Conservation (phyloP, 306 rosid genomes). For the Fagus crenata region DNA sequence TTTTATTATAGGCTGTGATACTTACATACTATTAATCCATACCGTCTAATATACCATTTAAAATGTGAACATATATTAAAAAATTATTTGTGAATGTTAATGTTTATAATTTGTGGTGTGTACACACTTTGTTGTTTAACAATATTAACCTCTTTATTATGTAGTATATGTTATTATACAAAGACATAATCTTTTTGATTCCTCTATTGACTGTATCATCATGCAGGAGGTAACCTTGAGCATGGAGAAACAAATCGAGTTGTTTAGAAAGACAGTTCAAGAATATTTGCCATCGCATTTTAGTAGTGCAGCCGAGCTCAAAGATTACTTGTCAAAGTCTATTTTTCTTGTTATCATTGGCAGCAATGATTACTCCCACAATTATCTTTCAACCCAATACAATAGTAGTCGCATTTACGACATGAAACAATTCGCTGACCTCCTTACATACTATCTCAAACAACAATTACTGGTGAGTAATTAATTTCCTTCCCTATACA, state of each 20-base stretch:
- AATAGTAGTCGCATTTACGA: neutral
- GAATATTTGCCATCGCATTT: neutral
- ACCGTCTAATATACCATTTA: no score
- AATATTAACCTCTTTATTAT: no score
- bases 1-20: no score
- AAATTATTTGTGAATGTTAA: no score
- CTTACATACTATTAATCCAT: no score
- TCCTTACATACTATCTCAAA: neutral
- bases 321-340: neutral
- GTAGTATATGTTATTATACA: neutral
- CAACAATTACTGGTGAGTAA: neutral
- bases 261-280: neutral
- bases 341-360: constrained; percentile 3
- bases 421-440: neutral
- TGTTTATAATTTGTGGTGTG: no score
- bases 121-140: no score
- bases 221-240: constrained; percentile 1
- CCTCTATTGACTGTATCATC: neutral
- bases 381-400: neutral
- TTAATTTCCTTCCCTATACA: neutral
- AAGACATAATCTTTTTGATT: neutral
- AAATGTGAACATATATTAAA: no score
- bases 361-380: neutral
- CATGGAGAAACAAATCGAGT: neutral
- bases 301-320: neutral